These are phyloP conservation scores for Ceratocystis smalleyi DNA, from an alignment of 2,329 filamentous ascomycete species.

Conservation along the genomic window DNA sequence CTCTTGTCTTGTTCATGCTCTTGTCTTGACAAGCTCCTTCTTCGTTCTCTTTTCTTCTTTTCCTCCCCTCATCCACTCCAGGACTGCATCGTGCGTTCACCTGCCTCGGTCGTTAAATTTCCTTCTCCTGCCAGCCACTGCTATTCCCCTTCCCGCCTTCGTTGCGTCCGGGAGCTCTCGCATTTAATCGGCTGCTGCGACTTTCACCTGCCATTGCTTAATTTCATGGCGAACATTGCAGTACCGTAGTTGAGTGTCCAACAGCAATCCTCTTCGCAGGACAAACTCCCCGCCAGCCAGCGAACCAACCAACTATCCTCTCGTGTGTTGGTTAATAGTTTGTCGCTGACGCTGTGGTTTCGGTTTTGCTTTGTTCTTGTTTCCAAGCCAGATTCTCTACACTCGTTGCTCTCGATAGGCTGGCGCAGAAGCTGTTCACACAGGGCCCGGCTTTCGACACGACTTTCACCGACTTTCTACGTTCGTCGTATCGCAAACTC, in stretches of 20 bases:
- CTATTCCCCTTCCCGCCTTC: not conserved
- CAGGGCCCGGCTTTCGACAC: not conserved
- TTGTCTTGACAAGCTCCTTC: conserved; percentile 11
- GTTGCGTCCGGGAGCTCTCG: not conserved
- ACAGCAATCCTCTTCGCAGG: conserved; percentile 10
- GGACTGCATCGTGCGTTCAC: not conserved
- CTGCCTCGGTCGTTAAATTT: not conserved
- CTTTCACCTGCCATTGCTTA: not conserved
- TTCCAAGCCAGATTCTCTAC: not conserved
- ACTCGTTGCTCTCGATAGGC: conserved; percentile 11
- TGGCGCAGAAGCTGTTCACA: not conserved
- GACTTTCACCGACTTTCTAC: not conserved
- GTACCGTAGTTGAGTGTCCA: conserved; percentile 7
- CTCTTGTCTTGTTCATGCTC: conserved; percentile 6
- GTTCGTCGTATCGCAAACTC: not conserved
- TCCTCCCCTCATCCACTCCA: conserved; percentile 10
- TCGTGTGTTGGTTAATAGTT: conserved; percentile 14
- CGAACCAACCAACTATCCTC: not conserved
- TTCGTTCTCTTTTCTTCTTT: conserved; percentile 11
- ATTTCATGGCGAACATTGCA: conserved; percentile 9
- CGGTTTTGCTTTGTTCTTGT: conserved; percentile 13
- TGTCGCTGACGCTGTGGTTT: conserved; percentile 18
- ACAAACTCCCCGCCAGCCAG: not conserved
- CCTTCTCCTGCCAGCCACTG: not conserved
- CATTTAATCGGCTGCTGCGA: not conserved